These are phyloP conservation scores for Chrysoporthe cubensis DNA, from an alignment of 2,329 filamentous ascomycete genomes.

Conservation along the genomic window DNA sequence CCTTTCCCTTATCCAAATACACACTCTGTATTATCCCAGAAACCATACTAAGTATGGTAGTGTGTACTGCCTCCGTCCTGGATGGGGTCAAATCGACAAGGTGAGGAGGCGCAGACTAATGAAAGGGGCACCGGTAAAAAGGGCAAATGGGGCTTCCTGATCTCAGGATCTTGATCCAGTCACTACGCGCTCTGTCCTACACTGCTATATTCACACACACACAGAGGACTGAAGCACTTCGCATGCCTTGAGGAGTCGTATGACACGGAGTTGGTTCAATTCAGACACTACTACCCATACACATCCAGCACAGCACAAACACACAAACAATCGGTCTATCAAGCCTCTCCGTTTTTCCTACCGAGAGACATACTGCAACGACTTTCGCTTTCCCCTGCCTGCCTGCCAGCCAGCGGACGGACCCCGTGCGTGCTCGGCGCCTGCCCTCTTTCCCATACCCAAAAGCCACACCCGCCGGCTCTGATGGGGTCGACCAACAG, in stretches of 20 bases:
- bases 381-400: not conserved
- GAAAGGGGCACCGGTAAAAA: too few relatives aligned
- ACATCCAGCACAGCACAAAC: constrained; percentile 10
- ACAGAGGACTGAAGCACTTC: too few relatives aligned
- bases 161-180: too few relatives aligned
- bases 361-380: not conserved
- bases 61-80: too few relatives aligned
- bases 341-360: not conserved
- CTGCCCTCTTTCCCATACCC: not conserved
- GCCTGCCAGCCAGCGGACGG: not conserved
- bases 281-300: constrained; percentile 15
- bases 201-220: too few relatives aligned
- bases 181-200: too few relatives aligned
- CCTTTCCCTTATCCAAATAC: too few relatives aligned
- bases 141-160: too few relatives aligned
- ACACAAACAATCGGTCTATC: constrained; percentile 14
- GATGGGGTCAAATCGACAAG: too few relatives aligned
- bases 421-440: not conserved
- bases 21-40: too few relatives aligned
- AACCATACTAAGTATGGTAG: too few relatives aligned
- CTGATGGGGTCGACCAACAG: not conserved
- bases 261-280: constrained; percentile 10
- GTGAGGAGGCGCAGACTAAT: too few relatives aligned
- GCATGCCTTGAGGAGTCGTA: not conserved
- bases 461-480: not conserved